Evolutionary conservation across 257 asterid genomes (phyloP), one percentile per base, ranked within the genome.

Genomic region (Plantago major): DNA sequence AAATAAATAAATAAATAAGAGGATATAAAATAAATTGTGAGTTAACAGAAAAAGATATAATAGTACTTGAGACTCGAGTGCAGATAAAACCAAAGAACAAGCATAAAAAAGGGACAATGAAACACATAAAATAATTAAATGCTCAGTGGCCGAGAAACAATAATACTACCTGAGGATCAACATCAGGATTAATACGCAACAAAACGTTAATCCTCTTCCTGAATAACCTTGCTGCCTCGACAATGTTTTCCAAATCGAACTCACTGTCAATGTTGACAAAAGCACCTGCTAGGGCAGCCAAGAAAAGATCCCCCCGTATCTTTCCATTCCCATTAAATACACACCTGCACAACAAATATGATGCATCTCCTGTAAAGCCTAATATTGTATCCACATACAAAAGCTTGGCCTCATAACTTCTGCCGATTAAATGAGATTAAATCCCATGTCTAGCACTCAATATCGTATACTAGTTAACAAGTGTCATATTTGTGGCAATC

Each of bases 261-360:
- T 89, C 99, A 42, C 97, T 92, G 61, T 92, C 96, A 37, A 92
- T 77, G 75, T 92, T 92, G 52, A 92, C 91, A 63, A 92, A 92
- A 15, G 89, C 91, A 40, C 96, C 99, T 61, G 54, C 93, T 80
- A 86, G 66, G 42, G 96, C 99, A 22, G 99, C 99, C 81, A 92
- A 74, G 46, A 87, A 86, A 46, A 92, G 81, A 78, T 92, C 99
- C 55, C 86, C 99, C 70, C 86, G 64, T 30, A 77, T 71, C 73
- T 92, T 89, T n/a, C 99, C 97, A 56, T 92, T 92, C 55, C 99
- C 99, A 65, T 92, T 92, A 74, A 92, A 89, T 42, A 89, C 87
- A 77, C 97, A 92, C 85, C 97, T 92, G 73, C 37, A 67, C 12
- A 28, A 70, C 58, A 76, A 42, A 64, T 57, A 42, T 42, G 11